phyloP scores from a whole-genome alignment of 306 rosid species.

The Vicia villosa region DNA sequence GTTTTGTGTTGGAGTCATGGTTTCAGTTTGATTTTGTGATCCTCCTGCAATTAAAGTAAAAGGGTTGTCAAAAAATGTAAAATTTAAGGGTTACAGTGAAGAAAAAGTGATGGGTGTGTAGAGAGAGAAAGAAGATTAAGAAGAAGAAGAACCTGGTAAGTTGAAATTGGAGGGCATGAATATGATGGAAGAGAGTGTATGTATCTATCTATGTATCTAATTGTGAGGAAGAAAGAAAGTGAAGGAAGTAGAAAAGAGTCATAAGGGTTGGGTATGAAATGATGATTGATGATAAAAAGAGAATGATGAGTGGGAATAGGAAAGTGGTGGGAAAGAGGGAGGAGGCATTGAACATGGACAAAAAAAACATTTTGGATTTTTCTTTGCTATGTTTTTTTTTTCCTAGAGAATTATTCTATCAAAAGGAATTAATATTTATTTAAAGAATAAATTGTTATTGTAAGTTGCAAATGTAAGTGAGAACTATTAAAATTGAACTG shows the following conservation, averaged over 20 bases:
- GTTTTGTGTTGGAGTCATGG: constrained; percentile 46
- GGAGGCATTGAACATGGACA: constrained; percentile 4
- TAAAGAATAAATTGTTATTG: too few relatives aligned
- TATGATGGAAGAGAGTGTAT: not conserved
- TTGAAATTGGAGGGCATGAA: constrained; percentile 41
- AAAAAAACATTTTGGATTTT: not conserved
- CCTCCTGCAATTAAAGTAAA: constrained; percentile 34
- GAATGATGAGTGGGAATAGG: not conserved
- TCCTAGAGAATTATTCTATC: not conserved
- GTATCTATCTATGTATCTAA: not conserved
- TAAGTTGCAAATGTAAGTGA: too few relatives aligned
- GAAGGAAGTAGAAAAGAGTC: constrained; percentile 7
- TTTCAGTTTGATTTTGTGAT: constrained; percentile 55
- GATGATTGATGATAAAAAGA: not conserved
- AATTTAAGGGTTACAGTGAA: constrained; percentile 12
- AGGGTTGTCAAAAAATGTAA: constrained; percentile 26
- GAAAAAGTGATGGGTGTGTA: not conserved
- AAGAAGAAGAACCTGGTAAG: constrained; percentile 37
- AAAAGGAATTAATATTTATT: too few relatives aligned
- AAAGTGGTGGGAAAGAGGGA: not conserved
- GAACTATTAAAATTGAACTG: too few relatives aligned
- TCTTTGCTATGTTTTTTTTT: not conserved
- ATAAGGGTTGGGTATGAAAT: not conserved
- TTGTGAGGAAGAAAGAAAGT: constrained; percentile 12
- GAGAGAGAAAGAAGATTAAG: not conserved